These are phyloP conservation scores for Dactylellina parvicollis DNA, from an alignment of 2,329 filamentous ascomycete genomes.

Conservation along the genomic window DNA sequence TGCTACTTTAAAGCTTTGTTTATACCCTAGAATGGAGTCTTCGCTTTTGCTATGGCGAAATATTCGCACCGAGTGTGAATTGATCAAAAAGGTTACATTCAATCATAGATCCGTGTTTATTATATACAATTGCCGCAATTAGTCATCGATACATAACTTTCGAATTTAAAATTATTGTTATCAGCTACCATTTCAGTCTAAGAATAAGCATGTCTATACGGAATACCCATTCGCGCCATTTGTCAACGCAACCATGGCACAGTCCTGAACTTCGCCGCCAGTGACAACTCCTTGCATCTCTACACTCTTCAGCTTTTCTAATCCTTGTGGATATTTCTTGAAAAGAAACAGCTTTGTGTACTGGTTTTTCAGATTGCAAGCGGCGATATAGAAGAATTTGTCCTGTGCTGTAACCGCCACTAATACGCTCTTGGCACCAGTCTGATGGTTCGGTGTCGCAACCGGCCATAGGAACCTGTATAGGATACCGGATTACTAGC, in stretches of 20 bases:
- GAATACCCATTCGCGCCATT: background rate
- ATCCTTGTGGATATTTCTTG: background rate
- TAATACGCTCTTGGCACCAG: background rate
- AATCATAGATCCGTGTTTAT: no score
- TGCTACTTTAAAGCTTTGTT: no score
- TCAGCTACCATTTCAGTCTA: no score
- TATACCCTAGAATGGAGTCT: no score
- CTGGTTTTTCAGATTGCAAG: background rate
- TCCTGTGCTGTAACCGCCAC: background rate
- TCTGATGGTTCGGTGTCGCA: background rate
- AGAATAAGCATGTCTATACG: no score
- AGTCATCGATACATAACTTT: no score
- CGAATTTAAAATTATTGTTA: no score
- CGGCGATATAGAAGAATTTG: background rate
- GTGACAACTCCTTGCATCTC: background rate
- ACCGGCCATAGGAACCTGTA: background rate
- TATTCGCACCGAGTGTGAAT: no score
- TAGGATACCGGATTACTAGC: no score
- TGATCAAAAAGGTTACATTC: no score
- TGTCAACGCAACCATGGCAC: background rate
- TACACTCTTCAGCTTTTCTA: background rate
- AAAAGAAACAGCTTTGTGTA: slow-evolving; percentile 1
- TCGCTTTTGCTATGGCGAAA: no score
- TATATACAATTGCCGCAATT: no score
- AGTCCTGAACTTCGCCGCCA: background rate